Base-by-base conservation (phyloP, 495 filamentous ascomycete species). In the Penicillium roqueforti region DNA sequence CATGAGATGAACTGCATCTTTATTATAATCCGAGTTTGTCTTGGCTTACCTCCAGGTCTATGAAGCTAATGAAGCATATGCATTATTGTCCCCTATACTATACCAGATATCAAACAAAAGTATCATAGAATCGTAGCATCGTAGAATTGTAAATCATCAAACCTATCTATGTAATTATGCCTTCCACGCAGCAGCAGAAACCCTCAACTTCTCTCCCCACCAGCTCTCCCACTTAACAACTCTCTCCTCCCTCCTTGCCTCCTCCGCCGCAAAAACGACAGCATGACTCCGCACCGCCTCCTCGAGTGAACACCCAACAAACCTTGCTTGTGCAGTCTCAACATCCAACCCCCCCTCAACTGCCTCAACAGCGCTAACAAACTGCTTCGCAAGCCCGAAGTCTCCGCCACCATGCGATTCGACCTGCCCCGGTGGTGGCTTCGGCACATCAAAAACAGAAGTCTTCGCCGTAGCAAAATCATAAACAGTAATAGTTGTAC, bases 191-290 rank as follows among this genome's bases (percentile, higher is more conserved):
- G 42, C 53, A 58, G 48, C 55, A 29, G 56, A 59, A 42, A 29
- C 38, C 36, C 23, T 52, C 52, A 71, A 48, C 51, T 83, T 76
- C 51, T 66, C 61, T n/a, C 68, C 64, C 88, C 90, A 96, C 92
- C 92, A 97, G 26, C 79, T 69, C 48, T 68, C 67, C 88, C 91
- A 97, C 53, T 83, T 79, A 0, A 97, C 70, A 26, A 92, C 84
- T 62, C 77, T 84, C 61, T 80, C 80, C 42, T 80, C 76, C 28
- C 67, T 71, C 51, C 95, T 77, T 14, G 92, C 90, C 61, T 95
- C 87, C 70, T 97, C 95, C 0, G 92, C 92, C 34, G 89, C 91
- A 74, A 96, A 97, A 2, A 97, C 93, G 71, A 93, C 83, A 1
- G 88, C 92, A 74, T 97, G 95, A 59, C 89, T 96, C 31, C 87